These are phyloP conservation scores for Nicotiana obtusifolia DNA, from an alignment of 257 asterid species.

Conservation along the genomic window DNA sequence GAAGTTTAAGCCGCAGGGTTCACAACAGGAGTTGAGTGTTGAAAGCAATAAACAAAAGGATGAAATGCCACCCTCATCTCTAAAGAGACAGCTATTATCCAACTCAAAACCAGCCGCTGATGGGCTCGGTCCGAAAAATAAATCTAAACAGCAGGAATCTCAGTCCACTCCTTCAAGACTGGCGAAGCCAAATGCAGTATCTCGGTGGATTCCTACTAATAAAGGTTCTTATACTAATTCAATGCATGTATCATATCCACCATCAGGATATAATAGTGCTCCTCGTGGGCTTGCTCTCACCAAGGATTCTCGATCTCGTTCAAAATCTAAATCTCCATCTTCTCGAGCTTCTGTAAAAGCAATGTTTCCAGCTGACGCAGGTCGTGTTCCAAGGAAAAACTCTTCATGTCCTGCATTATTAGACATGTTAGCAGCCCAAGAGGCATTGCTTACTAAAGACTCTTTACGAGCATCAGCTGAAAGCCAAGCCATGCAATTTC, in stretches of 20 bases:
- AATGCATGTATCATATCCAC: slow-evolving; percentile 90
- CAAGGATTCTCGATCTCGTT: slow-evolving; percentile 49
- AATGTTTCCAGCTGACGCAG: slow-evolving; percentile 28
- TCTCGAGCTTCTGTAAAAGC: slow-evolving; percentile 45
- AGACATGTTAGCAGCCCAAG: slow-evolving; percentile 34
- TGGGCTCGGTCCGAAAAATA: slow-evolving; percentile 41
- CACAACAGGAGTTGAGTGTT: slow-evolving; percentile 33
- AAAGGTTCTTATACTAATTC: slow-evolving; percentile 88
- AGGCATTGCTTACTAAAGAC: slow-evolving; percentile 18
- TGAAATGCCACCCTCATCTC: slow-evolving; percentile 41
- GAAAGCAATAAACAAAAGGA: slow-evolving; percentile 44
- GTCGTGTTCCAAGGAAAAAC: slow-evolving; percentile 31
- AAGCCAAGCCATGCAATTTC: not conserved
- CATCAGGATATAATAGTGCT: slow-evolving; percentile 79
- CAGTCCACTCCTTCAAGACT: slow-evolving; percentile 36
- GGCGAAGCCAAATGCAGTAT: slow-evolving; percentile 76
- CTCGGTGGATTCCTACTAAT: slow-evolving; percentile 90
- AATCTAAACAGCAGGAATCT: slow-evolving; percentile 54
- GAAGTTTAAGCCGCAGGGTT: slow-evolving; percentile 28
- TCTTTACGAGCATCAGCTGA: slow-evolving; percentile 18
- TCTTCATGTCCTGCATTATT: slow-evolving; percentile 43
- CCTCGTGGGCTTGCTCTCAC: slow-evolving; percentile 56
- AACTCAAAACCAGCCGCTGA: slow-evolving; percentile 47
- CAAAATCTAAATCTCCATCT: slow-evolving; percentile 47
- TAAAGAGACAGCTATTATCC: slow-evolving; percentile 44